These are phyloP conservation scores for Cystobasidium tubakii DNA, from an alignment of 768 basidiomycete genomes.

Conservation along the genomic window DNA sequence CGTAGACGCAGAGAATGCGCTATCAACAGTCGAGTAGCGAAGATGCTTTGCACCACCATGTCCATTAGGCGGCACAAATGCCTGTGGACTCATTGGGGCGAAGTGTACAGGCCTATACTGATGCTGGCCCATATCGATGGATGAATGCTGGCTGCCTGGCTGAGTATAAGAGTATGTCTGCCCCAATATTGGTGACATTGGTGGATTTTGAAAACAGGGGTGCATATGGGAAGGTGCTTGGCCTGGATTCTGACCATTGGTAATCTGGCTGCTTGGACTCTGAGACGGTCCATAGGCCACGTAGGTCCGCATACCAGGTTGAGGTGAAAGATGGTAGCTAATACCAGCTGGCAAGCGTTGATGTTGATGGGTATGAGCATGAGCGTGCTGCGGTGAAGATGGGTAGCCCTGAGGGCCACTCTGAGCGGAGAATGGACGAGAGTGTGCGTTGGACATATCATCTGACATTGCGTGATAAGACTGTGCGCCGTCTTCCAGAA, in stretches of 20 bases:
- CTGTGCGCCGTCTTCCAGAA: background rate
- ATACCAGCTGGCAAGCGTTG: background rate
- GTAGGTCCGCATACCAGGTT: background rate
- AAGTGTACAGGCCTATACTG: slow-evolving; percentile 3
- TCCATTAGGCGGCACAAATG: background rate
- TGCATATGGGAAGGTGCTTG: background rate
- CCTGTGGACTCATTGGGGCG: background rate
- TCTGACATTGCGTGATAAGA: background rate
- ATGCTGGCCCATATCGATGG: background rate
- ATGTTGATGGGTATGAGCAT: background rate
- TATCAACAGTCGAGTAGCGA: background rate
- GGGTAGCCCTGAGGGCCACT: background rate
- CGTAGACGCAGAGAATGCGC: background rate
- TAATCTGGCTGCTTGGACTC: background rate
- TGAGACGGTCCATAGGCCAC: background rate
- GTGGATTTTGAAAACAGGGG: background rate
- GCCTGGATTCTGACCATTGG: background rate
- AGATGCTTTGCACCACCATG: background rate
- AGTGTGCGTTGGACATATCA: background rate
- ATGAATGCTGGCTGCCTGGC: background rate
- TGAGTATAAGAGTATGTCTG: background rate
- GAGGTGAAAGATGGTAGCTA: background rate
- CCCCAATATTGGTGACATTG: slow-evolving; percentile 2
- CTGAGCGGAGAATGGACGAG: background rate
- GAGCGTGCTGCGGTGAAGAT: background rate